Base-by-base conservation (phyloP, 805 yeast species). In the Yamadazyma takamatsuzukensis region DNA sequence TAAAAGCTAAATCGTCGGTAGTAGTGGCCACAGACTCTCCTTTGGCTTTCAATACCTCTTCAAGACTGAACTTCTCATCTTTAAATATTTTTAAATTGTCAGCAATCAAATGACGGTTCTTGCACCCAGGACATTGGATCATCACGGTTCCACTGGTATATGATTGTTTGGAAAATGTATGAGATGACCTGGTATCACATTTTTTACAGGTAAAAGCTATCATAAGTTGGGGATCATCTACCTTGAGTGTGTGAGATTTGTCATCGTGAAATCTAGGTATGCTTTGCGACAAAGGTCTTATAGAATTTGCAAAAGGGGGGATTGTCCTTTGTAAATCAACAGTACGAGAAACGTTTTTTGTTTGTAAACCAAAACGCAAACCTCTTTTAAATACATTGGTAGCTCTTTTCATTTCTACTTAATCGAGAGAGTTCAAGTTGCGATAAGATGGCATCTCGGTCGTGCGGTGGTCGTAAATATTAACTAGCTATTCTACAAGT, bases 161-260 rank as follows among this genome's bases (percentile, higher is more conserved):
- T 0, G 96, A 89, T 59, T 90, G 97, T 45, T 89, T 89, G 5
- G 96, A 83, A 51, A 90, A 82, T n/a, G 81, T 72, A 51, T 90
- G 97, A 4, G 88, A 78, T 0, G 96, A 87, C 35, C 97, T 66
- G 3, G 83, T 75, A 28, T 76, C 71, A 59, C 97, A 90, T 44
- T 78, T 76, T 54, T 88, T 90, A 61, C 97, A 90, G 0, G 96
- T 90, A 61, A 90, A 89, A 0, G 95, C 90, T 15, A 90, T 72
- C 82, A 87, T 82, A 41, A 85, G 65, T 55, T 80, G 76, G 2
- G 95, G 95, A 40, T 81, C 77, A 33, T 83, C 93, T 14, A 74
- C 71, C 47, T 82, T 78, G 39, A 76, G 23, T 4, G 39, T 25
- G 4, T 48, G 50, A n/a, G 36, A 26, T 6, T 32, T 18, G 25